Conservation (phyloP, 768 basidiomycete genomes). For the Suillus americanus region DNA sequence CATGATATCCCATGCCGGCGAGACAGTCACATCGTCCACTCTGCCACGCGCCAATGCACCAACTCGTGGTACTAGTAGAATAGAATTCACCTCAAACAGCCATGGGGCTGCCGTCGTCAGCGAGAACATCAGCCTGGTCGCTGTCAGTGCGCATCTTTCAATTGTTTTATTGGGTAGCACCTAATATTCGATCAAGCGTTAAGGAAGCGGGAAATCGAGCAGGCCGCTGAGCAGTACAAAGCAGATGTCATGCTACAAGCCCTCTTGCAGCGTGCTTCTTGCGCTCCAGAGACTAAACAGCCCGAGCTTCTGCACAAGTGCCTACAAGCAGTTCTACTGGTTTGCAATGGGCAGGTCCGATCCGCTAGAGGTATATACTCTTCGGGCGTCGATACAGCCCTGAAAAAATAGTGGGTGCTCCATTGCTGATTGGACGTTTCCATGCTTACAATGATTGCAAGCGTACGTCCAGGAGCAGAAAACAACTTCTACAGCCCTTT, state of each 20-base stretch:
- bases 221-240: too few relatives aligned
- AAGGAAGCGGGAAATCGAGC: too few relatives aligned
- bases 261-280: too few relatives aligned
- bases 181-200: background rate
- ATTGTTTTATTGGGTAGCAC: background rate
- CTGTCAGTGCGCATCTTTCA: background rate
- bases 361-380: too few relatives aligned
- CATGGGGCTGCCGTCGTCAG: background rate
- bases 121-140: background rate
- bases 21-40: background rate
- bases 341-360: too few relatives aligned
- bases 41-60: background rate
- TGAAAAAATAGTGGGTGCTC: too few relatives aligned
- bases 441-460: background rate
- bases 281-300: background rate
- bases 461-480: background rate
- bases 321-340: background rate
- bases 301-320: background rate
- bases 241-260: too few relatives aligned
- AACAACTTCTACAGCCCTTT: background rate
- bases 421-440: too few relatives aligned
- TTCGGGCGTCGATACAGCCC: too few relatives aligned
- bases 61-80: background rate
- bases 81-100: background rate
- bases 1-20: background rate